Evolutionary conservation across 331 rosid species (phyloP), one percentile per base, ranked within the genome.

Genomic region (Pyrus hybrid): DNA sequence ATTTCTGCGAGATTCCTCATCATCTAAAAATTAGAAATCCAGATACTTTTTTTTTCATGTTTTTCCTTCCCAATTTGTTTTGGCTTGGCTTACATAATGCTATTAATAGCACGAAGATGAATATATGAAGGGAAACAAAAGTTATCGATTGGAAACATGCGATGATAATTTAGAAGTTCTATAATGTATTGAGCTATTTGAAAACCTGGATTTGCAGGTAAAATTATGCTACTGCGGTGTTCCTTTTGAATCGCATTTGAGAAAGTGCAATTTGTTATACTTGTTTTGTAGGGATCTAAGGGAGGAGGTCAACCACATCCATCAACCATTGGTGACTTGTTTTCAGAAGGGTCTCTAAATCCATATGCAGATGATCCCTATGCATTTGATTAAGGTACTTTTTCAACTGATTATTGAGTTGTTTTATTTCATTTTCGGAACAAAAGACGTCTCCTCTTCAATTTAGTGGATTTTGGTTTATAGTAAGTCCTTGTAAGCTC

Each of bases 301-400:
- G 89, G 76, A 47, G 84, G 78, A 76, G 84, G 70, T 51, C 88
- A 80, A 71, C 82, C 86, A 61, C 86, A 65, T 63, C 92, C 93
- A 77, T 89, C 97, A 79, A 90, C 86, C 78, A 90, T 94, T 0
- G 97, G 97, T 37, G 97, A 94, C 80, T 68, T 94, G 90, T 94
- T 94, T 86, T 80, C 96, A 21, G 99, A 92, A 85, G 99, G 97
- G 41, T 92, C 97, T 71, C 85, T 94, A 77, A 93, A 94, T 84
- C 99, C 97, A 23, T 92, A 92, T 82, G 89, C 93, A 56, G 97
- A 94, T 58, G 99, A 92, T 83, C 99, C 99, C 43, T 94, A 88
- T 82, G 99, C 99, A 67, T 94, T 94, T 83, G 92, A 92, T 73
- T 92, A 80, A 87, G 99, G 99, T 94, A 92, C 49, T 43, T 70